Evolutionary conservation across 768 basidiomycete species (phyloP).

Genomic region (Rhodotorula sphaerocarpa): DNA sequence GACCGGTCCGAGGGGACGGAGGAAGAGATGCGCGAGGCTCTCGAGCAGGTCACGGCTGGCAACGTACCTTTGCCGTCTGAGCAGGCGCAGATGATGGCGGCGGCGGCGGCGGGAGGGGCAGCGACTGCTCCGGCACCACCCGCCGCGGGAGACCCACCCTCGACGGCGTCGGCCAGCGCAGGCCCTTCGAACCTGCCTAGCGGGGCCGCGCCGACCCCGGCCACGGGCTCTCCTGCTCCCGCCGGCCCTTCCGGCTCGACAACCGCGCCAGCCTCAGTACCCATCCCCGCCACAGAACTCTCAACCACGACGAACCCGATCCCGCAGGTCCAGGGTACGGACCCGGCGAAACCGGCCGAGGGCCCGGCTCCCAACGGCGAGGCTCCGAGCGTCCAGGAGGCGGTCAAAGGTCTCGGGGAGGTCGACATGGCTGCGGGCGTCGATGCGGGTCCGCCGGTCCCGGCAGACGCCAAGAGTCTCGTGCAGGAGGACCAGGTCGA

Average conservation of each 20-base stretch:
- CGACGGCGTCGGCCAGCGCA: neutral
- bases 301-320: neutral
- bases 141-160: neutral
- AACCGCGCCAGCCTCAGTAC: neutral
- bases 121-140: neutral
- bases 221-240: neutral
- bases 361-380: neutral
- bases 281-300: neutral
- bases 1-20: constrained; percentile 17
- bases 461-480: neutral
- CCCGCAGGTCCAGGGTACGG: neutral
- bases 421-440: neutral
- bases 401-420: constrained; percentile 13
- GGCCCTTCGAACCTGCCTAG: neutral
- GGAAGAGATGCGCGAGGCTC: constrained; percentile 31
- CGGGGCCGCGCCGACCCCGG: neutral
- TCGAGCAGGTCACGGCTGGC: constrained; percentile 13
- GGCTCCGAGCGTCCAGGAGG: neutral
- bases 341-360: constrained; percentile 4
- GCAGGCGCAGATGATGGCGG: no score
- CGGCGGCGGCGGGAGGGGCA: no score
- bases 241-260: neutral
- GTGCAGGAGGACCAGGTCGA: neutral
- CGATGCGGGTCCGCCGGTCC: neutral
- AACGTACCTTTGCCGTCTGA: constrained; percentile 5